phyloP scores from a whole-genome alignment of 371 early-diverging fungal genomes.

The Catenaria anguillulae region DNA sequence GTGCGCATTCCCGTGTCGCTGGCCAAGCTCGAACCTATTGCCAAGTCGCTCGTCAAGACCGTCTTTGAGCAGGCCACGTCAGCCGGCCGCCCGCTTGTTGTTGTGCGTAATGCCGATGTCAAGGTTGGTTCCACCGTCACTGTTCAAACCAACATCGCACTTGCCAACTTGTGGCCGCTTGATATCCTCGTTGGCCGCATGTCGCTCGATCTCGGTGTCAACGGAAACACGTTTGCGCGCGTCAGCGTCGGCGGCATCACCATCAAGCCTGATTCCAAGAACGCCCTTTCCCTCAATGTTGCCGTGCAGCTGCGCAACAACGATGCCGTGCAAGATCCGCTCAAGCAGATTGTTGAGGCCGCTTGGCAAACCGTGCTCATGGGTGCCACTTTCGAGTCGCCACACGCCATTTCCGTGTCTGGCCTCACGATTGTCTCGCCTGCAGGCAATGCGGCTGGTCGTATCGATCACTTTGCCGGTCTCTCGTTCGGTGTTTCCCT shows the following conservation, averaged over 20 bases:
- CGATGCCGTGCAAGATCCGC: not conserved
- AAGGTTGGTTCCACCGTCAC: not conserved
- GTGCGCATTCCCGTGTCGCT: slow-evolving; percentile 3
- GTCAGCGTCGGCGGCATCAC: not conserved
- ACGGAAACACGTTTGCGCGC: slow-evolving; percentile 1
- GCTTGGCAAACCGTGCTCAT: not conserved
- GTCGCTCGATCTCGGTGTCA: not conserved
- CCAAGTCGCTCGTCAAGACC: not conserved
- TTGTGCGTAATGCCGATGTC: not conserved
- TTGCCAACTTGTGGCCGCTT: not conserved
- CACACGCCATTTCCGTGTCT: not conserved
- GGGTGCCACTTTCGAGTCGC: not conserved
- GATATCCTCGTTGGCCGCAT: not conserved
- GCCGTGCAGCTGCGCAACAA: not conserved
- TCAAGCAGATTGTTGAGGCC: not conserved
- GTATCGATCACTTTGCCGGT: not conserved
- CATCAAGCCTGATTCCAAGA: not conserved
- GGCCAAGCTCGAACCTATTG: not conserved
- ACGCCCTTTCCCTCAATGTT: not conserved
- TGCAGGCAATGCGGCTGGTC: not conserved
- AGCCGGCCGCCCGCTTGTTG: not conserved
- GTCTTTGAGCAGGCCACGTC: not conserved
- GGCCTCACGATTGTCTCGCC: not conserved
- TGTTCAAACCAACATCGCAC: not conserved
- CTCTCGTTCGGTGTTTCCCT: not conserved